Evolutionary conservation across 345 rosid genomes (phyloP), one percentile per base, ranked within the genome.

Genomic region (Leavenworthia alabamica): DNA sequence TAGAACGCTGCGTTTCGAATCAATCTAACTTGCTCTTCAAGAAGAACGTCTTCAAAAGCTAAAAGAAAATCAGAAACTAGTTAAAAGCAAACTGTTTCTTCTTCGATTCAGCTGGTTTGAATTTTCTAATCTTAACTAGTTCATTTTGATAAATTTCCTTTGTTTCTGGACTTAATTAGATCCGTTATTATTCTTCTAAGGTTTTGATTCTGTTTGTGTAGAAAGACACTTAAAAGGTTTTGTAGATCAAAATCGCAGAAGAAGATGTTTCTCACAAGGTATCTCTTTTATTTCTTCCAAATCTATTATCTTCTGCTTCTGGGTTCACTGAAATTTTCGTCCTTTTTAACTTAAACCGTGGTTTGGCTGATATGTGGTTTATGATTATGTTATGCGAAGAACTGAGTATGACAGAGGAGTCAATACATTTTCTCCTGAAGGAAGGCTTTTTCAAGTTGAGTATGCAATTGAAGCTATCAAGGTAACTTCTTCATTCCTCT

Each of bases 381-480:
- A 27, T 27, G 49, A 27, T 36, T 69, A 50, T 8, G 48, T 20
- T 67, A 7, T 60, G 8, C 40, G 6, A 64, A 93, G 99, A 86
- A 93, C 96, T 10, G 99, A 93, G 91, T 93, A 93, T 72, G 99
- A 93, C 62, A 81, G 99, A 77, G 97, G 99, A 65, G 99, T 93
- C 31, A 93, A 93, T 84, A 93, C 99, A 46, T 93, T 93, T 70
- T 93, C 99, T 62, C 97, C 99, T 0, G 97, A 93, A 75, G 99
- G 99, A 10, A 70, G 99, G 66, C 72, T 93, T 44, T 89, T 93
- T 75, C 99, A 93, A 69, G 99, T 93, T 7, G 99, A 93, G 63
- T 93, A 93, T 74, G 99, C 99, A 23, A 89, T 93, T 67, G 97
- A 93, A 79, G 97, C 99, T 60, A 89, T 93, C 77, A 93, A 89